Base-by-base conservation (phyloP, 2,329 filamentous ascomycete genomes). In the Aotearoamyces nothofagi region DNA sequence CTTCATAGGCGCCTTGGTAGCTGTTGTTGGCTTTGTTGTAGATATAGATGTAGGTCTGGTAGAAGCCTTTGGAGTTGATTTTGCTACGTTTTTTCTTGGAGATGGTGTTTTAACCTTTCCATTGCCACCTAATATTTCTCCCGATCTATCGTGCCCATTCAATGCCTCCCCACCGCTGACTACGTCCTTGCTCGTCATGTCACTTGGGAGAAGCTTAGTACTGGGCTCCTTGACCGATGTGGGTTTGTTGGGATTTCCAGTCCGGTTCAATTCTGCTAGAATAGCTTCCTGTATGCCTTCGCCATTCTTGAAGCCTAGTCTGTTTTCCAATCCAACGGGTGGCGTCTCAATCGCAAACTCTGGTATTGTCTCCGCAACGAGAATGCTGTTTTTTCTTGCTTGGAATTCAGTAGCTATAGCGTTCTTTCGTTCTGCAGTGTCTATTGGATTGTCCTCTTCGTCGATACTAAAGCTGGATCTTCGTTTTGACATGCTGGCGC, bases 381-480 rank as follows among this genome's bases (percentile, higher is more conserved):
- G 25, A 13, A 37, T 31, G 23, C 36, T 46, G 6, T 37, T 37
- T 33, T 46, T 46, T 26, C 40, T 42, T 2, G 37, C 35, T 15
- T 40, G 29, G 8, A 38, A 30, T 22, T 49, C 47, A 3, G 35
- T 28, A 17, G 39, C 35, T 30, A 43, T 38, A 1, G 43, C 37
- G 17, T 42, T 30, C 24, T 44, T 47, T 14, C 37, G 33, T 15
- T 46, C 40, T 9, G 31, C 33, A 4, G 33, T 39, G n/a, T 33
- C 33, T 20, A 39, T 34, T 4, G 43, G 35, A 22, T 43, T 31
- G 1, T 39, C 37, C 11, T 36, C 32, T 15, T 45, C 46, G 14
- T 48, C 40, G 14, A 42, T 32, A 23, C 40, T 47, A 30, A 47
- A 47, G 30, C 43, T 46, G 17, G 34, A 35, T 24, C 45, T 41